phyloP scores from a whole-genome alignment of 2,329 filamentous ascomycete genomes.

The Pyrenochaeta sp. region DNA sequence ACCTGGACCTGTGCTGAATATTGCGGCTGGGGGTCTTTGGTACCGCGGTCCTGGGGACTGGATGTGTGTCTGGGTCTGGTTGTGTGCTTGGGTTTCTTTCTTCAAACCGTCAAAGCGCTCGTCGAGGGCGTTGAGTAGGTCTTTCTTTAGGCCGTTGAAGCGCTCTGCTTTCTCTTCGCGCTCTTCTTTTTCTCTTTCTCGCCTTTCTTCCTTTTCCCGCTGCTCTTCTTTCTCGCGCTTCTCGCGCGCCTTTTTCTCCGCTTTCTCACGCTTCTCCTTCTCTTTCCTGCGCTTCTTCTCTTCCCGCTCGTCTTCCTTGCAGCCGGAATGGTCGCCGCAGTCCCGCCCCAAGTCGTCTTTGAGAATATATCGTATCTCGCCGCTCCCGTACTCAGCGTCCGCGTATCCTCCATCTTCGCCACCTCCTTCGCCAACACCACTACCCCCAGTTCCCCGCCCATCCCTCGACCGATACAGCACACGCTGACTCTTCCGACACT shows the following conservation, averaged over 20 bases:
- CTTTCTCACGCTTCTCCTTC: conserved; percentile 2
- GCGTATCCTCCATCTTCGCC: conserved; percentile 6
- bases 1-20: too few species aligned
- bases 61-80: too few species aligned
- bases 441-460: background rate
- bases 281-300: conserved; percentile 6
- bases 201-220: conserved; percentile 11
- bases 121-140: conserved; percentile 21
- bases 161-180: conserved; percentile 6
- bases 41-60: too few species aligned
- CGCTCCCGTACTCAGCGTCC: conserved; percentile 11
- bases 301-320: too few species aligned
- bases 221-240: conserved; percentile 6
- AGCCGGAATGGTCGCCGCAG: conserved; percentile 32
- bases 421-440: too few species aligned
- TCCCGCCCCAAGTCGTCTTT: conserved; percentile 34
- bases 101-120: conserved; percentile 12
- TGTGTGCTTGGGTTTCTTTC: conserved; percentile 6
- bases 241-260: conserved; percentile 1
- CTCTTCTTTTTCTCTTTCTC: conserved; percentile 12
- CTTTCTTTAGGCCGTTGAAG: conserved; percentile 18
- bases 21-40: too few species aligned
- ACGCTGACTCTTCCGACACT: conserved; percentile 36
- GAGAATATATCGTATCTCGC: conserved; percentile 37
- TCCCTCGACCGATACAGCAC: conserved; percentile 28